Conservation (phyloP, 108 stramenopile genomes). For the Cyclotella baltica region DNA sequence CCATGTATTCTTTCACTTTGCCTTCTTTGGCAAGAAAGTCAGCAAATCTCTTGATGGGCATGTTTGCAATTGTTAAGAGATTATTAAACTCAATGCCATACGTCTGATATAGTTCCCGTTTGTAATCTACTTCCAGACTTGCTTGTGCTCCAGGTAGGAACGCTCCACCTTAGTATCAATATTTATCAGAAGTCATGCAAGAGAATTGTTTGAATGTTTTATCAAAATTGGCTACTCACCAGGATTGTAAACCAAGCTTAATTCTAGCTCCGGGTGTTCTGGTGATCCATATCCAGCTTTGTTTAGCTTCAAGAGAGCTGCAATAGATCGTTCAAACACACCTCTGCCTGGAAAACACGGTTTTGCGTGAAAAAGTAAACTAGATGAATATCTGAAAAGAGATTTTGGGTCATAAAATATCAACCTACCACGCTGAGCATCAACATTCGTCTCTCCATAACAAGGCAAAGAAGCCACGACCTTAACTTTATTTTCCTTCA, state of each 20-base stretch:
- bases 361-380: not conserved
- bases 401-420: too few relatives aligned
- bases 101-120: slow-evolving; percentile 82
- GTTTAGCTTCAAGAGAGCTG: slow-evolving; percentile 90
- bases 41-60: slow-evolving; percentile 98
- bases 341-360: too few relatives aligned
- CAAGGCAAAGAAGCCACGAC: slow-evolving; percentile 95
- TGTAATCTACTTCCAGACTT: slow-evolving; percentile 86
- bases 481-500: slow-evolving; percentile 88
- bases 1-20: slow-evolving; percentile 96
- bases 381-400: too few relatives aligned
- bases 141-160: slow-evolving; percentile 92
- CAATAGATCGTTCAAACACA: slow-evolving; percentile 94
- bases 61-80: slow-evolving; percentile 96
- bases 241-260: slow-evolving; percentile 98
- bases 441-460: slow-evolving; percentile 93
- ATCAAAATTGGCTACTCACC: not conserved
- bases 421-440: slow-evolving; percentile 78
- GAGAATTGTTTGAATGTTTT: not conserved
- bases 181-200: not conserved
- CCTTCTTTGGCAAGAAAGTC: slow-evolving; percentile 90
- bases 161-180: slow-evolving; percentile 64
- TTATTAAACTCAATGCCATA: slow-evolving; percentile 94
- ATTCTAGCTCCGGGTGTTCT: slow-evolving; percentile 53
- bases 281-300: slow-evolving; percentile 88